Evolutionary conservation across 2,329 filamentous ascomycete genomes (phyloP), one percentile per base, ranked within the genome.

Genomic region (Cladophialophora carrionii): DNA sequence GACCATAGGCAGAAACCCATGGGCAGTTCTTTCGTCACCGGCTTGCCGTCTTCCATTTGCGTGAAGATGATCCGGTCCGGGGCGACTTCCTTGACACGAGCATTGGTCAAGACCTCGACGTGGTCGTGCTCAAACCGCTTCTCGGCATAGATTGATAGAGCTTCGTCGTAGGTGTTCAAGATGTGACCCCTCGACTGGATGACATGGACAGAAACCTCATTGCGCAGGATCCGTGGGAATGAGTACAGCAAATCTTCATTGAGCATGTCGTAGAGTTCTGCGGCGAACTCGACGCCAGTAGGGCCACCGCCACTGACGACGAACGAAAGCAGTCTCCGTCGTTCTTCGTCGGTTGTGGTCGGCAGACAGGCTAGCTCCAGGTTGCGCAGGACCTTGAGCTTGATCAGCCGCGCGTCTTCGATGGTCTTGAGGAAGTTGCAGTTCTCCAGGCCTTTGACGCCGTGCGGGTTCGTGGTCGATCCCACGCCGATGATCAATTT

Each of bases 1-100:
- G 95, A 98, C 95, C 95, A 99, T 14, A 99, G 83, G 73, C 95
- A 98, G 80, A 99, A 96, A 31, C 92, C 95, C 82, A 92, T 93
- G 0, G 95, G 94, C 0, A 99, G 86, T 73, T 99, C 95, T 76
- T 99, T 99, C 26, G 88, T 90, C n/a, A 96, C 72, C 0, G 88
- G 78, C 32, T 87, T 85, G 51, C 92, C 92, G 61, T 92, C 82
- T 3, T 90, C 85, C 74, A 91, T 89, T 76, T 99, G 93, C 0
- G 89, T 90, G 79, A 96, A 99, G 26, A 96, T 78, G 66, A 99
- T 96, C 73, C 87, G 90, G 76, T 98, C 92, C 0, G 85, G 77
- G 51, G 84, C 84, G 17, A 99, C 92, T 77, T 97, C 94, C 77
- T 93, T 91, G 22, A 99, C 95, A 66, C 95, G 87, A 1, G 95